Conservation (phyloP, 2,329 filamentous ascomycete species). For the Fusarium floridanum region DNA sequence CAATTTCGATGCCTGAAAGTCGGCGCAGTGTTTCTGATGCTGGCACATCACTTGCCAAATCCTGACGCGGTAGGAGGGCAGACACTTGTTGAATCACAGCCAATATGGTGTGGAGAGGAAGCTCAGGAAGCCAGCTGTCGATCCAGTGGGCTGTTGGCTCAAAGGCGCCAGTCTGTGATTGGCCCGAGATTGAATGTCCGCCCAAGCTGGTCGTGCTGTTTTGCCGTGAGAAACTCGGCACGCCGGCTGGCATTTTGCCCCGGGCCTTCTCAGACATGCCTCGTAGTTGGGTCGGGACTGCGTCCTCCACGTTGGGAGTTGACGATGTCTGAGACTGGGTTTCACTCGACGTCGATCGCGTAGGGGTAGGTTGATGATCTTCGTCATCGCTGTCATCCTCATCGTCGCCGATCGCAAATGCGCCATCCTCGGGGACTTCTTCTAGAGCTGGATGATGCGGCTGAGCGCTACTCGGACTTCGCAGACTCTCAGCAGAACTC, state of each 20-base stretch:
- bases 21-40: slow-evolving; percentile 63
- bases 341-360: slow-evolving; percentile 74
- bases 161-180: slow-evolving; percentile 73
- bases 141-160: slow-evolving; percentile 88
- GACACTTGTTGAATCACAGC: slow-evolving; percentile 78
- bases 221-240: slow-evolving; percentile 86
- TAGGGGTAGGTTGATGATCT: slow-evolving; percentile 66
- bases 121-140: slow-evolving; percentile 91
- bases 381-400: slow-evolving; percentile 72
- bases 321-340: slow-evolving; percentile 76
- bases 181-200: slow-evolving; percentile 70
- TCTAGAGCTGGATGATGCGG: slow-evolving; percentile 47
- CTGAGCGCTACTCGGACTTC: slow-evolving; percentile 65
- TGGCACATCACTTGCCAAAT: slow-evolving; percentile 58
- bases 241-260: slow-evolving; percentile 91
- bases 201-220: slow-evolving; percentile 88
- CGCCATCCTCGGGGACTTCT: slow-evolving; percentile 71
- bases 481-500: slow-evolving; percentile 76
- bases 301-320: slow-evolving; percentile 77
- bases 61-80: slow-evolving; percentile 67
- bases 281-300: slow-evolving; percentile 83
- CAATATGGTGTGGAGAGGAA: slow-evolving; percentile 89
- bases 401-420: slow-evolving; percentile 92
- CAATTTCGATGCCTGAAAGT: slow-evolving; percentile 72
- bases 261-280: slow-evolving; percentile 98